phyloP scores from a whole-genome alignment of 495 filamentous ascomycete genomes.

The Penicillium taxi region DNA sequence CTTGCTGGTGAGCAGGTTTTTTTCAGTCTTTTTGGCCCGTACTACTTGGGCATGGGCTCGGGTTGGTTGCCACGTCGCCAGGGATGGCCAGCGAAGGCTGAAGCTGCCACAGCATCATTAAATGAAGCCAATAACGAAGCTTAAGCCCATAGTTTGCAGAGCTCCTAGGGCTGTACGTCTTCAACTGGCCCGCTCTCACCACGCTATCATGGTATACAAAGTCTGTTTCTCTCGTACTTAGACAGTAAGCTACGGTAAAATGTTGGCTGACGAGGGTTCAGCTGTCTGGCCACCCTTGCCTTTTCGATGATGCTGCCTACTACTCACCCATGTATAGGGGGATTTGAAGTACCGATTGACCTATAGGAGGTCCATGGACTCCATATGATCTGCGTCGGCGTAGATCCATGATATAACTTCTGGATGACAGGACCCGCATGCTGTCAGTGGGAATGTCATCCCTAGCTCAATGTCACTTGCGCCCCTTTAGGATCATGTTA shows the following conservation, averaged over 20 bases:
- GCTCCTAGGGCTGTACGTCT: conserved; percentile 2
- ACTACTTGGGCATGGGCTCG: conserved; percentile 6
- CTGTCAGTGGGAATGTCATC: conserved; percentile 8
- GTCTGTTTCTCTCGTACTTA: conserved; percentile 10
- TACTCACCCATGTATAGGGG: too few relatives aligned
- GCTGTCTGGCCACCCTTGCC: conserved; percentile 3
- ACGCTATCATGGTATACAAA: conserved; percentile 17
- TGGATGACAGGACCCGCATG: conserved; percentile 5
- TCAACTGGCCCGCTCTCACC: conserved; percentile 8
- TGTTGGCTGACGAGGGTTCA: conserved; percentile 2
- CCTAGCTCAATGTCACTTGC: not conserved
- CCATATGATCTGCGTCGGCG: conserved; percentile 7
- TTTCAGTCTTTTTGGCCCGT: conserved; percentile 10
- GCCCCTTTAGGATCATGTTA: not conserved
- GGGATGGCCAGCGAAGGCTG: conserved; percentile 13
- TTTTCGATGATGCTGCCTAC: conserved; percentile 1
- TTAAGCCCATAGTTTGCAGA: too few relatives aligned
- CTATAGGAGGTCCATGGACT: conserved; percentile 5
- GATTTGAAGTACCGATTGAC: too few relatives aligned
- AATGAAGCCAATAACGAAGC: conserved; percentile 5
- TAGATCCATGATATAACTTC: conserved; percentile 13
- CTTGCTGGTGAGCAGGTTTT: conserved; percentile 15
- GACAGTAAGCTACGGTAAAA: not conserved
- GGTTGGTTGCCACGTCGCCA: conserved; percentile 14
- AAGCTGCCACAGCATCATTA: conserved; percentile 2